Evolutionary conservation across 352 stramenopile genomes (phyloP).

Genomic region (Blastocystis hominis): DNA sequence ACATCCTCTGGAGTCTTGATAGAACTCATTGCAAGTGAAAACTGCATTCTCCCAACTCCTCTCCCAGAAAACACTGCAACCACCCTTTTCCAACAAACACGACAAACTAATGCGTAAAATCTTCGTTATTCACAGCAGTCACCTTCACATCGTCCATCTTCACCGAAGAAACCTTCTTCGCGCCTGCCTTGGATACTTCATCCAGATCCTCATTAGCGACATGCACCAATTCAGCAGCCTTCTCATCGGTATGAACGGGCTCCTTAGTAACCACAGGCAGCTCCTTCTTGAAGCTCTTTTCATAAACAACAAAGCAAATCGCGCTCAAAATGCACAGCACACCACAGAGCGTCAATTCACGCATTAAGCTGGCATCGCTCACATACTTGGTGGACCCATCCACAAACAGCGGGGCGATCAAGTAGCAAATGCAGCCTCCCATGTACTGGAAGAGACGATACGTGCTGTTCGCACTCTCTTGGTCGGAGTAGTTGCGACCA

Average conservation of each 20-base stretch:
- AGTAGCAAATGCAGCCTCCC: slow-evolving; percentile 47
- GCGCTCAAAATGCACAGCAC: slow-evolving; percentile 74
- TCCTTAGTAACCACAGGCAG: background rate
- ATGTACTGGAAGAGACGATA: slow-evolving; percentile 57
- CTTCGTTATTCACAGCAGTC: background rate
- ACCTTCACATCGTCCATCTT: slow-evolving; percentile 6
- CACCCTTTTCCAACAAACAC: background rate
- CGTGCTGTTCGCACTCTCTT: slow-evolving; percentile 33
- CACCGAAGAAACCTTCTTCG: background rate
- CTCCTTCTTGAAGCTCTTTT: background rate
- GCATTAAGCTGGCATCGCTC: slow-evolving; percentile 69
- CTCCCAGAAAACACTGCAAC: background rate
- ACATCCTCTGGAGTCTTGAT: background rate
- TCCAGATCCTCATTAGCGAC: slow-evolving; percentile 50
- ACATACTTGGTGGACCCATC: slow-evolving; percentile 71
- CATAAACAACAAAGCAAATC: slow-evolving; percentile 68
- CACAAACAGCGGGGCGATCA: slow-evolving; percentile 52
- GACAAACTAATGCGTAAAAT: slow-evolving; percentile 27
- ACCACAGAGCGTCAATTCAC: slow-evolving; percentile 71
- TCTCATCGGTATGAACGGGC: background rate
- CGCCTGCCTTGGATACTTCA: slow-evolving; percentile 31
- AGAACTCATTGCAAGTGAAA: background rate
- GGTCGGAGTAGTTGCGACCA: slow-evolving; percentile 42
- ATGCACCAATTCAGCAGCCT: background rate
- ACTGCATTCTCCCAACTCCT: background rate